phyloP scores from a whole-genome alignment of 176 grass and related monocot genomes.

The Carex scoparia region DNA sequence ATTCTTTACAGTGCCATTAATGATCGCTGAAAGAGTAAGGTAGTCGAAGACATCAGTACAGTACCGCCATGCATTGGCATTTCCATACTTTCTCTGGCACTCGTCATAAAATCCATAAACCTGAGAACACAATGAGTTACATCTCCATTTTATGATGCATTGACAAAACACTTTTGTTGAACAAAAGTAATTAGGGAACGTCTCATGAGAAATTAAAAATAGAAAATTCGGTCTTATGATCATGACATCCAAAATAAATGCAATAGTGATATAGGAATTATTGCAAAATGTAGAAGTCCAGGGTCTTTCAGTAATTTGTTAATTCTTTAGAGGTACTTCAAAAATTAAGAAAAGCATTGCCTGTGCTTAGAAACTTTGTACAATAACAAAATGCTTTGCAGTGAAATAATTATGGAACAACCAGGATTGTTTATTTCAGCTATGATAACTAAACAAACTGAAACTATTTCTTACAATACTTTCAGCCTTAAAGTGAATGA shows the following conservation, averaged over 20 bases:
- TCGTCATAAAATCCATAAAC: conserved; percentile 99
- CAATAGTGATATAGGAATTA: not conserved
- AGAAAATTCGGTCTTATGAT: not conserved
- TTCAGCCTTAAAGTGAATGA: not conserved
- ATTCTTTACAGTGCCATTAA: conserved; percentile 81
- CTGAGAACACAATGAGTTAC: conserved; percentile 29
- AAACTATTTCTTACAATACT: not conserved
- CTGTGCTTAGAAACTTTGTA: not conserved
- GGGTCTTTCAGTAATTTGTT: not conserved
- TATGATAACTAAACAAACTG: not conserved
- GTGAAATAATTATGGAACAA: not conserved
- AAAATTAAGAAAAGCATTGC: not conserved
- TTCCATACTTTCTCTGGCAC: conserved; percentile 98
- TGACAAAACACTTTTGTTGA: not conserved
- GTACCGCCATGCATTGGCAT: conserved; percentile 99
- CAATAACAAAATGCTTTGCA: not conserved
- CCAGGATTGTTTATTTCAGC: not conserved
- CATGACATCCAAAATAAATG: not conserved
- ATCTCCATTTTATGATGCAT: not conserved
- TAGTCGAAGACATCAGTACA: conserved; percentile 99
- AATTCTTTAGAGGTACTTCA: not conserved
- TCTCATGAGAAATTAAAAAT: not conserved
- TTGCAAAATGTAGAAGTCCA: not conserved
- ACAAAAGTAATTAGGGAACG: not conserved
- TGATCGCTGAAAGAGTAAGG: conserved; percentile 97